Percentiles rank a stretch among this genome's conserved stretches.
Evolutionary conservation across 2,329 filamentous ascomycete genomes (phyloP).

Genomic region (Neonectria faginata): DNA sequence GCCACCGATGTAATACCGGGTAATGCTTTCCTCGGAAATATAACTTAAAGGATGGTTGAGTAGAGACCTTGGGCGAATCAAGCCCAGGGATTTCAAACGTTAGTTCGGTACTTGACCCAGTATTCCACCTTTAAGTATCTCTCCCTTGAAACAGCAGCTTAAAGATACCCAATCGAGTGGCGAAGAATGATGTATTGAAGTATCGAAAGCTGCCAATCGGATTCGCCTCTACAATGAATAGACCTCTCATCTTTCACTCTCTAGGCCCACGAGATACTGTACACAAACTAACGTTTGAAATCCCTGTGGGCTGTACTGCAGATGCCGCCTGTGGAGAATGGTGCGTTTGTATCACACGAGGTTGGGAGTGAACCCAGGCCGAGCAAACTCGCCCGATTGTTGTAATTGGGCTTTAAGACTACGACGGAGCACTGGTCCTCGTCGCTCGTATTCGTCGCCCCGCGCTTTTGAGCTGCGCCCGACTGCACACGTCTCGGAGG

Average conservation of each 20-base stretch:
- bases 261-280: no score
- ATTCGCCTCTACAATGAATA: no score
- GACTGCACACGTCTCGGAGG: not conserved
- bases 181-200: no score
- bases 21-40: not conserved
- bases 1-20: not conserved
- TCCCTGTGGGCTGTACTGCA: no score
- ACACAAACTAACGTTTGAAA: no score
- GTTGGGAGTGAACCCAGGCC: not conserved
- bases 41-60: not conserved
- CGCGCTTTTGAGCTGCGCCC: not conserved
- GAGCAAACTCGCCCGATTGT: not conserved
- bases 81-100: no score
- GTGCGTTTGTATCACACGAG: not conserved
- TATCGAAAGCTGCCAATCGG: no score
- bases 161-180: no score
- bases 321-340: not conserved
- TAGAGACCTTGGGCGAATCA: not conserved
- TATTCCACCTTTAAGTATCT: no score
- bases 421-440: not conserved
- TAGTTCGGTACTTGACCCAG: no score
- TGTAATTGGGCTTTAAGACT: not conserved
- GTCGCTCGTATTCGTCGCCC: not conserved
- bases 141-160: no score
- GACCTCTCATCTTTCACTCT: no score